Evolutionary conservation across 1,284 basidiomycete species (phyloP), one percentile per base, ranked within the genome.

Genomic region (Irpex rosettiformis): DNA sequence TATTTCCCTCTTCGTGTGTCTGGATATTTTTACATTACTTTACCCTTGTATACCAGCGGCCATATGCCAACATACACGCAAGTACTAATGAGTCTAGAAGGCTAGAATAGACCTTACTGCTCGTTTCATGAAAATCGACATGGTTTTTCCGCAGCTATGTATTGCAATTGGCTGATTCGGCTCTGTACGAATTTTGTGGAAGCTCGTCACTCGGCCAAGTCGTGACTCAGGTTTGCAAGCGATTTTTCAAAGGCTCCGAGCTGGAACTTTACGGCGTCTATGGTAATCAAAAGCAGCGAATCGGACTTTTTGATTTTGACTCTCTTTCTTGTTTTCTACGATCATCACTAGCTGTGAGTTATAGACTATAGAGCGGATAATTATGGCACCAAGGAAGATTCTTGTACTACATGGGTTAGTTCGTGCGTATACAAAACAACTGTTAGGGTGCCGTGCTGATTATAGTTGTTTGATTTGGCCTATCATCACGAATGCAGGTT

Each of bases 401-500:
- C 69, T 88, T 16, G 80, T 84, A 59, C 69, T 88, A 21, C 85
- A 88, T 68, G 85, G 85, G 85, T 82, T 64, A 61, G 73, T 67
- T n/a, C n/a, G 33, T 13, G 21, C 2, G 24, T 5, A 6, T 1
- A 51, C 18, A 13, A 7, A 28, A 29, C 13, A 40, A 16, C n/a
- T 40, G 48, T 58, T 21, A 3, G 3, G 40, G 25, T 61, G 52
- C 43, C 18, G 13, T n/a, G 42, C 37, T 29, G 21, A 30, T 24
- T 3, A 25, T 2, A 5, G 45, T 33, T n/a, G 8, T 45, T 13
- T 18, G 33, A 3, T 40, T 40, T 2, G 11, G 7, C 6, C n/a
- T 40, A 3, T 11, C n/a, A n/a, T 40, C n/a, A n/a, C n/a, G n/a
- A 37, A 18, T 27, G 22, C 27, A 94, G 93, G 21, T 93, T 90